Evolutionary conservation across 2,329 filamentous ascomycete species (phyloP), one percentile per base, ranked within the genome.

Genomic region (Cytospora mali): DNA sequence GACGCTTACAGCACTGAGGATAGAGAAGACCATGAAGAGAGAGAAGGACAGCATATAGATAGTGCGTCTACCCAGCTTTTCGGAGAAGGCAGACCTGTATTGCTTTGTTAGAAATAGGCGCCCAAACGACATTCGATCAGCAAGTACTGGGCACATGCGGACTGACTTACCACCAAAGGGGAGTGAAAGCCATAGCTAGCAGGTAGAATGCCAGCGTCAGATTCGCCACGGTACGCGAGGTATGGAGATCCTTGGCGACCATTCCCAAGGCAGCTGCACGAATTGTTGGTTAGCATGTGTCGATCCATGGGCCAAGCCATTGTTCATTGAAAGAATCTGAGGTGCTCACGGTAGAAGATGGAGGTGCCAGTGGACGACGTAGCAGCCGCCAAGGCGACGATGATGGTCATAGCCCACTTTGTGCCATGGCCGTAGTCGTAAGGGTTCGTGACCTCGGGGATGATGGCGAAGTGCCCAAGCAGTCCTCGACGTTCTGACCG

Each of bases 331-430:
- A 35, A 31, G 35, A 50, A 21, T 13, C 1, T 10, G 3, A 9
- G 14, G 10, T 33, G 81, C 87, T 76, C 75, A 91, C 89, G 92
- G 69, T 94, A 88, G 62, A 97, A 87, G 60, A 97, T 93, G 2
- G 89, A 85, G 39, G 90, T 93, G 1, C 93, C 93, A 78, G 96
- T 86, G 0, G 93, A 93, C 1, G 90, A 91, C 0, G 86, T 89
- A 18, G 88, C 87, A 2, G 86, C 92, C 2, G 91, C 91, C 16
- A 93, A 71, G 1, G 92, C 89, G 54, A 97, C 85, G 55, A 93
- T 84, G 48, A 86, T 80, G 0, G 92, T 96, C 66, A 97, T 87
- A 64, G 85, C 82, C 92, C 92, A 96, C 85, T 97, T 97, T n/a
- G 85, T 91, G 53, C 77, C 82, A 48, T 85, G 84, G 18, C 82